A percentile compares a stretch with the other conserved stretches of the same genome.
phyloP scores from a whole-genome alignment of 73 alveolate species.

The Paraurostyla sp. region DNA sequence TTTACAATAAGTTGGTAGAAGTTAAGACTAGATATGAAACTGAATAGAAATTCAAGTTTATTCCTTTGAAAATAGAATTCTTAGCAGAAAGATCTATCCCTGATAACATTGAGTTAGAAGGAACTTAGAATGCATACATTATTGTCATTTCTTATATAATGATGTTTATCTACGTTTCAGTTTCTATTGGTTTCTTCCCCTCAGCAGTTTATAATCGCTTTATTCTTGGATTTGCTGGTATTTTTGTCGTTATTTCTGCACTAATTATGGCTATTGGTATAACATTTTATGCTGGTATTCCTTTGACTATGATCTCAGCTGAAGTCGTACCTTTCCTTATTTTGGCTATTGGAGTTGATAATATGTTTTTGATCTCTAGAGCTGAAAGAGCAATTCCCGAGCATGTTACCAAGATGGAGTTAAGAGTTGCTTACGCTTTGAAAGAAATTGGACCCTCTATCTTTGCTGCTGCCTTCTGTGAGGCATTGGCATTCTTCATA shows the following conservation, averaged over 20 bases:
- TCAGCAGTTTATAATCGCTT: conserved; percentile 87
- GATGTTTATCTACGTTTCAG: conserved; percentile 93
- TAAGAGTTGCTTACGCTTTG: conserved; percentile 85
- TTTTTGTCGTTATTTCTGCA: conserved; percentile 86
- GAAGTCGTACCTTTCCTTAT: conserved; percentile 97
- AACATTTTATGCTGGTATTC: conserved; percentile 84
- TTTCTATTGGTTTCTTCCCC: conserved; percentile 96
- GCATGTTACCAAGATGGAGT: conserved; percentile 72
- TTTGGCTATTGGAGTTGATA: conserved; percentile 97
- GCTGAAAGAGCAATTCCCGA: conserved; percentile 83
- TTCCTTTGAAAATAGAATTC: conserved; percentile 75
- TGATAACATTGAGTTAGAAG: conserved; percentile 90
- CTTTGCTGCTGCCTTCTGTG: conserved; percentile 96
- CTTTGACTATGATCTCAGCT: conserved; percentile 88
- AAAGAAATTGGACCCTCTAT: conserved; percentile 95
- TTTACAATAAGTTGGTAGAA: conserved; percentile 14
- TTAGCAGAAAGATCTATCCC: conserved; percentile 94
- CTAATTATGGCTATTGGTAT: conserved; percentile 86
- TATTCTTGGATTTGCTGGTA: conserved; percentile 92
- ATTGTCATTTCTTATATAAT: conserved; percentile 85
- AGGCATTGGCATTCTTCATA: conserved; percentile 92
- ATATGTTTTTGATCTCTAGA: conserved; percentile 94
- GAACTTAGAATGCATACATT: conserved; percentile 80
- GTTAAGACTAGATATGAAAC: conserved; percentile 19
- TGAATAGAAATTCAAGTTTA: conserved; percentile 2